Percentiles rank a stretch among this genome's conserved stretches.
These are phyloP conservation scores for Aspergillus diversus DNA, from an alignment of 495 filamentous ascomycete species.

Conservation along the genomic window DNA sequence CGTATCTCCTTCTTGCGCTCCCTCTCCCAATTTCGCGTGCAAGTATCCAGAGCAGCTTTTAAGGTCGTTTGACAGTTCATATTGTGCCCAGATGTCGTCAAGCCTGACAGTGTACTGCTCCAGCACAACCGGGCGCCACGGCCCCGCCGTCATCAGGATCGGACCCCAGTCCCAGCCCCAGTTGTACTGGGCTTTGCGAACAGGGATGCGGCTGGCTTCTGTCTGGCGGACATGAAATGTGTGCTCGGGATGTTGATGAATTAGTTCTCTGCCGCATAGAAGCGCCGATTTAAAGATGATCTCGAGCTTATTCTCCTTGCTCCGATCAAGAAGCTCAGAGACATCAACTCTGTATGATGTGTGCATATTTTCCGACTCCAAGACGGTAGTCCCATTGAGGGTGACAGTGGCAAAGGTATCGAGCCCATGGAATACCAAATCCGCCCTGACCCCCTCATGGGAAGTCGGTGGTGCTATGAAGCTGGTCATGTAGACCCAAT, in stretches of 20 bases:
- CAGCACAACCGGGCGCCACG: conserved; percentile 71
- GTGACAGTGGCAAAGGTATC: conserved; percentile 71
- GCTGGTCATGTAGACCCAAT: conserved; percentile 55
- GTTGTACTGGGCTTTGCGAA: conserved; percentile 77
- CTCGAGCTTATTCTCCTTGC: conserved; percentile 27
- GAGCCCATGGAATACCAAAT: conserved; percentile 16
- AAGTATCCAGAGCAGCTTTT: conserved; percentile 8
- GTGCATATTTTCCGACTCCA: conserved; percentile 75
- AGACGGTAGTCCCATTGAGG: conserved; percentile 65
- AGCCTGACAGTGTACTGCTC: conserved; percentile 65
- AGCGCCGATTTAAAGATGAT: conserved; percentile 46
- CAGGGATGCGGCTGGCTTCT: conserved; percentile 63
- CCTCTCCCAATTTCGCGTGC: not conserved
- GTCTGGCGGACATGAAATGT: conserved; percentile 61
- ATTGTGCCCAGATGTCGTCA: conserved; percentile 16
- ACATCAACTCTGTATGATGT: conserved; percentile 66
- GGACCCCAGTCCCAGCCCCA: conserved; percentile 90
- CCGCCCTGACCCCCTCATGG: not conserved
- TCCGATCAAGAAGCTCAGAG: conserved; percentile 37
- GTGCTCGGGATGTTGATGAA: conserved; percentile 42
- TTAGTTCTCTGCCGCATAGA: conserved; percentile 38
- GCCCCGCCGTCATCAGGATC: conserved; percentile 68
- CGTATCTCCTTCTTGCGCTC: not conserved
- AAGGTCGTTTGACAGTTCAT: conserved; percentile 5
- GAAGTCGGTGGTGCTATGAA: conserved; percentile 2